A percentile compares a stretch with the other conserved stretches of the same genome.
These are phyloP conservation scores for Fereydounia khargensis DNA, from an alignment of 1,284 basidiomycete species.

Conservation along the genomic window DNA sequence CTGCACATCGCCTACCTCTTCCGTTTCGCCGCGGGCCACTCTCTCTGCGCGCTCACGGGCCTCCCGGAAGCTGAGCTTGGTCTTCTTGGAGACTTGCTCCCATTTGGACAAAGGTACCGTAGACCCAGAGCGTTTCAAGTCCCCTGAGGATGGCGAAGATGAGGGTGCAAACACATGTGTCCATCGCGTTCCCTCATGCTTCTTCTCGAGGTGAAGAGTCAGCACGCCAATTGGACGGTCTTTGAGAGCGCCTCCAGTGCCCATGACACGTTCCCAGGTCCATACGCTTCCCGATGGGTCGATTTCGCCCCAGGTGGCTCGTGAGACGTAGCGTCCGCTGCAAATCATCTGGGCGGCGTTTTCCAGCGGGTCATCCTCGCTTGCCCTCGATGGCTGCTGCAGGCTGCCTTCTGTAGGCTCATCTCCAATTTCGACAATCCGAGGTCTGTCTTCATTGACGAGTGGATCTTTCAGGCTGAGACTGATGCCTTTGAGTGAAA, in stretches of 20 bases:
- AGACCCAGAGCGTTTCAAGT: no score
- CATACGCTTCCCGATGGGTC: constrained; percentile 35
- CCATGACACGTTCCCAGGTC: constrained; percentile 34
- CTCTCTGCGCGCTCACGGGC: neutral
- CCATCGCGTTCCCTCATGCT: constrained; percentile 70
- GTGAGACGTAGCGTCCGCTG: constrained; percentile 23
- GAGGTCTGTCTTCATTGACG: constrained; percentile 49
- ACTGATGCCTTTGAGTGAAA: constrained; percentile 69
- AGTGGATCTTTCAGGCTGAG: constrained; percentile 65
- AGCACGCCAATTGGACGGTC: constrained; percentile 9
- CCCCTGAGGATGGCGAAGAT: neutral
- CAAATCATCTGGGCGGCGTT: constrained; percentile 19
- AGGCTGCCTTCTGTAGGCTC: no score
- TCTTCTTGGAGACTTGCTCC: constrained; percentile 1
- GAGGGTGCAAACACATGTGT: constrained; percentile 75
- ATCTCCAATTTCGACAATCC: constrained; percentile 66
- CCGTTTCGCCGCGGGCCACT: neutral
- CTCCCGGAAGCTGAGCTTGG: constrained; percentile 17
- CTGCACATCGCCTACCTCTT: neutral
- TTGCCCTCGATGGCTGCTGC: neutral
- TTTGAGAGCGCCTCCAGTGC: constrained; percentile 2
- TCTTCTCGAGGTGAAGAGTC: constrained; percentile 47
- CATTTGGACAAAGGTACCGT: no score
- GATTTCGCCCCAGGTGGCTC: constrained; percentile 44
- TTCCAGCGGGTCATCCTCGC: constrained; percentile 7